Evolutionary conservation across 2,329 filamentous ascomycete species (phyloP), one percentile per base, ranked within the genome.

Genomic region (Monilinia aucupariae): DNA sequence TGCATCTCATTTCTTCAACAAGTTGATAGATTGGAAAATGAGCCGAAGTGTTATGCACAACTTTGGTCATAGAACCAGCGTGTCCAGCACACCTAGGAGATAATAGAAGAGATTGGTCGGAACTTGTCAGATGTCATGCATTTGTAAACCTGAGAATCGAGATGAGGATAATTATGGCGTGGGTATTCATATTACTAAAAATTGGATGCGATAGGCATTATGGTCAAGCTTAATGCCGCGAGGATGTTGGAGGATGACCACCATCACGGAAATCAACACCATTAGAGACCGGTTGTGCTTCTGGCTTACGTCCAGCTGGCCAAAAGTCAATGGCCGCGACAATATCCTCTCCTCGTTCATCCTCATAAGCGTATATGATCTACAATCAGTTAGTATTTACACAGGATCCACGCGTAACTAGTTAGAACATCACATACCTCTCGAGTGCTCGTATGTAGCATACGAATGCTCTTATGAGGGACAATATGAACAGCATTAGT

Each of bases 291-390:
- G 64, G 59, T 59, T 68, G 68, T 27, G 65, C 58, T 58, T 74
- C 71, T 56, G 70, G 72, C 48, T 71, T 71, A 45, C 70, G 68
- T 48, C 71, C 73, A 45, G 71, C 67, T 50, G 69, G 71, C 93
- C 93, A 99, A 80, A 99, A 99, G 78, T 99, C 94, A 74, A 99
- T 85, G 66, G 91, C 92, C 70, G 94, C 92, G 67, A 99, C 89
- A 59, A 96, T 87, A 74, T 99, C 94, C 74, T 96, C 91, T 69
- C 94, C 93, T 68, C 85, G 81, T 75, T 99, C 94, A 73, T 97
- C 93, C 79, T 99, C 94, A 75, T 97, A 97, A 55, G 94, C 93
- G 77, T 97, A 97, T 59, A 99, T 78, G 70, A 99, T 97, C 94
- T 99, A 72, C 27, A 49, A 59, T 37, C 50, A 48, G 47, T 73